Percentiles rank a stretch among this genome's conserved stretches.
Evolutionary conservation across 495 filamentous ascomycete genomes (phyloP).

Genomic region (Pseudotulostoma volvatum): DNA sequence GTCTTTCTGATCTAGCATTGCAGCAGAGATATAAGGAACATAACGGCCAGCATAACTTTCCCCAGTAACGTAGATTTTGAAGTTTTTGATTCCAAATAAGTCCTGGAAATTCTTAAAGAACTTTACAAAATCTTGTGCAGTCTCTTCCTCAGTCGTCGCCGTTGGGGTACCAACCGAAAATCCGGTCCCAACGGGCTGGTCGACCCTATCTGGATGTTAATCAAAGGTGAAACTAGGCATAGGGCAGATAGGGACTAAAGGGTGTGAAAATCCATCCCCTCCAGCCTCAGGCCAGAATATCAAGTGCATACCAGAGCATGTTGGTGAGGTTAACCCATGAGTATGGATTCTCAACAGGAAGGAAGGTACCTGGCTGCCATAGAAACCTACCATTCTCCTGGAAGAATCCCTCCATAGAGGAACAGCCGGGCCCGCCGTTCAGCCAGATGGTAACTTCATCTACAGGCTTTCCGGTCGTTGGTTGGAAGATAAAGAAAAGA

Average conservation of each 20-base stretch:
- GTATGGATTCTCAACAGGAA: constrained; percentile 43
- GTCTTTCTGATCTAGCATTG: constrained; percentile 55
- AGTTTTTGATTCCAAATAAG: constrained; percentile 44
- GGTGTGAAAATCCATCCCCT: too few relatives aligned
- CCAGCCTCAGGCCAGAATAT: constrained; percentile 2
- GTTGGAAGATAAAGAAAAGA: constrained; percentile 71
- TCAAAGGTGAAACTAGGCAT: not conserved
- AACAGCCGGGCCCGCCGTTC: constrained; percentile 55
- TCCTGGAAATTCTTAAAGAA: constrained; percentile 58
- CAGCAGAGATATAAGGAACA: constrained; percentile 62
- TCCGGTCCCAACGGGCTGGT: constrained; percentile 66
- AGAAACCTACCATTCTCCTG: constrained; percentile 50
- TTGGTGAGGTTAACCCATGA: constrained; percentile 53
- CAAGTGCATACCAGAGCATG: constrained; percentile 40
- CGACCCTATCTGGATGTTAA: constrained; percentile 23
- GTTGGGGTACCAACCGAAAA: constrained; percentile 45
- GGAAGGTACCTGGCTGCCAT: constrained; percentile 43
- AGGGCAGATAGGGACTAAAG: not conserved
- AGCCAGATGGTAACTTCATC: constrained; percentile 62
- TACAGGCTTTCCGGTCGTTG: constrained; percentile 25
- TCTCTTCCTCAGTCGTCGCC: constrained; percentile 46
- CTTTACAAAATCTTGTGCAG: constrained; percentile 49
- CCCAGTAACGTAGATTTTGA: constrained; percentile 51
- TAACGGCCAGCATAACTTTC: constrained; percentile 64
- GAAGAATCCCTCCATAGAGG: constrained; percentile 47